Evolutionary conservation across 2,329 filamentous ascomycete genomes (phyloP).

Genomic region (Daldinia sp.): DNA sequence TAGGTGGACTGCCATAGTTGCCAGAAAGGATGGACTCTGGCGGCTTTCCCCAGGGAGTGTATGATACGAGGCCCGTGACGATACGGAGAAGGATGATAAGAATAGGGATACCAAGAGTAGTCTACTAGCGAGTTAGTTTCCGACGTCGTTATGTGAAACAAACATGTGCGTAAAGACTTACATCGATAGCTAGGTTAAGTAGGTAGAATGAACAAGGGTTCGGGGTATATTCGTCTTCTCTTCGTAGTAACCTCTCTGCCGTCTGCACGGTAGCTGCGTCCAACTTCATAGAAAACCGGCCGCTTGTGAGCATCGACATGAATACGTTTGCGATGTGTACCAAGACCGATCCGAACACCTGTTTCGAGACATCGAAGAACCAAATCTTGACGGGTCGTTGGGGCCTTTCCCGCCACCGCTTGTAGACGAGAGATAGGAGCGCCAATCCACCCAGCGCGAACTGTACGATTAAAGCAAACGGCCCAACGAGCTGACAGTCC

Average conservation of each 20-base stretch:
- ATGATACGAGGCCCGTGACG: constrained; percentile 76
- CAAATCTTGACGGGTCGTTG: constrained; percentile 95
- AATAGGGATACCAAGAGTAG: constrained; percentile 94
- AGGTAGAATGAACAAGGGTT: constrained; percentile 98
- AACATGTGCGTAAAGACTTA: constrained; percentile 64
- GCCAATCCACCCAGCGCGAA: constrained; percentile 86
- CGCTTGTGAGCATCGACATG: constrained; percentile 95
- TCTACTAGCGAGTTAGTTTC: constrained; percentile 65
- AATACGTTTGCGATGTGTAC: constrained; percentile 93
- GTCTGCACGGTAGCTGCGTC: constrained; percentile 58
- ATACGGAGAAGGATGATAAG: constrained; percentile 88
- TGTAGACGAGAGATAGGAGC: constrained; percentile 88
- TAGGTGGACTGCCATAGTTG: constrained; percentile 88
- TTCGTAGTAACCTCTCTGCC: constrained; percentile 54
- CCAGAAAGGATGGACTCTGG: constrained; percentile 91
- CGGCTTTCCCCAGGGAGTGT: constrained; percentile 83
- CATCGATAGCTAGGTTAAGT: constrained; percentile 93
- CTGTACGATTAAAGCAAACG: constrained; percentile 93
- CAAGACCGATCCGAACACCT: constrained; percentile 92
- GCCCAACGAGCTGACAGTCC: constrained; percentile 88
- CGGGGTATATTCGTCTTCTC: constrained; percentile 72
- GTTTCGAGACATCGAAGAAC: constrained; percentile 98
- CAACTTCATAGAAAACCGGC: constrained; percentile 78
- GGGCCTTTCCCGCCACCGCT: constrained; percentile 90
- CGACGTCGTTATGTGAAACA: constrained; percentile 23